These are phyloP conservation scores for Cryptosporidium parvum DNA, from an alignment of 169 alveolate species.

Conservation along the genomic window DNA sequence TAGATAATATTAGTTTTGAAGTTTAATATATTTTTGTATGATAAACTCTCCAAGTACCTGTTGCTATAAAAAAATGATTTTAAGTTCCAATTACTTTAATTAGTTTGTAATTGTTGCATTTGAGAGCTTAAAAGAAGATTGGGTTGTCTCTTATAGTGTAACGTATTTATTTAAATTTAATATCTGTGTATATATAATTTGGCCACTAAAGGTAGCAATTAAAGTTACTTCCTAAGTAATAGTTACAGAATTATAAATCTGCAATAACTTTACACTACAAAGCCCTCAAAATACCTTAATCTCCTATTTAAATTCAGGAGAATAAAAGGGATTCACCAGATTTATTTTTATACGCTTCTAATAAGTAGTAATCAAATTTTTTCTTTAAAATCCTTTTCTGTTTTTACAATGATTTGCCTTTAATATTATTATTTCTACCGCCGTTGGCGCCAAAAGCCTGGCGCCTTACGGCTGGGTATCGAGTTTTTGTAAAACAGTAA, in stretches of 20 bases:
- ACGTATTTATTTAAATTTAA: neutral
- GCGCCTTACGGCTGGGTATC: neutral
- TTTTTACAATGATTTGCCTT: slow-evolving; percentile 6
- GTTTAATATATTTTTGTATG: neutral
- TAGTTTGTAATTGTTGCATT: neutral
- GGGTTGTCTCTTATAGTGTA: neutral
- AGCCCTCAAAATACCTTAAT: neutral
- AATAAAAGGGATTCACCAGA: neutral
- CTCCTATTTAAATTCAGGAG: neutral
- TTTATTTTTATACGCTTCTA: neutral
- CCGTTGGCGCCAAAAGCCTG: neutral
- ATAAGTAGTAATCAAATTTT: neutral
- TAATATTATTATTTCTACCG: neutral
- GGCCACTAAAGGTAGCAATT: neutral
- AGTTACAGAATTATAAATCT: neutral
- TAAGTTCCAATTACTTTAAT: neutral
- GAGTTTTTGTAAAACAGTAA: neutral
- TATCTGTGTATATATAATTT: neutral
- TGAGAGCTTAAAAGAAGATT: neutral
- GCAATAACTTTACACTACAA: neutral
- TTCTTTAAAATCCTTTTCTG: neutral
- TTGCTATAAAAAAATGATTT: neutral
- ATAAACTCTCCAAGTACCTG: slow-evolving; percentile 1
- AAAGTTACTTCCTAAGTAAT: neutral
- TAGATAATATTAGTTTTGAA: neutral